phyloP scores from a whole-genome alignment of 768 basidiomycete genomes.

The Coprinopsis marcescibilis region DNA sequence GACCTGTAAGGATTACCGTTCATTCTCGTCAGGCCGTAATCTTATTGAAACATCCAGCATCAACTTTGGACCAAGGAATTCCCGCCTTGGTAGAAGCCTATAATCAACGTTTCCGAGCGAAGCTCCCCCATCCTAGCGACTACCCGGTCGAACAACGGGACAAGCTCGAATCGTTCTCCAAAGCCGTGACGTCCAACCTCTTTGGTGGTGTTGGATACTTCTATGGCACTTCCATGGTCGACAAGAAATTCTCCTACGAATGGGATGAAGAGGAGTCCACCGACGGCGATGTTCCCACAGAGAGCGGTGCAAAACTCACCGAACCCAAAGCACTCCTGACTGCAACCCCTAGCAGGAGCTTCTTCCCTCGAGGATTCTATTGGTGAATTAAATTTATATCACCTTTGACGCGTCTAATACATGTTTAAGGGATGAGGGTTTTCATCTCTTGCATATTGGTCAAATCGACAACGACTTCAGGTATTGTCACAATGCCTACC shows the following conservation, averaged over 20 bases:
- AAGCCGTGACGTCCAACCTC: conserved; percentile 85
- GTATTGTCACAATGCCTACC: conserved; percentile 16
- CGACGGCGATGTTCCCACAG: conserved; percentile 31
- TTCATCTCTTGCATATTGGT: conserved; percentile 88
- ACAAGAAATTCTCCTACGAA: conserved; percentile 80
- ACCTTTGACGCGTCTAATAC: conserved; percentile 1
- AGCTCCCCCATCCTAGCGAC: conserved; percentile 64
- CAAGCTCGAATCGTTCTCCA: conserved; percentile 67
- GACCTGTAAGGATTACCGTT: conserved; percentile 43
- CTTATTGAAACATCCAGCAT: conserved; percentile 36
- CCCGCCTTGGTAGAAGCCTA: conserved; percentile 57
- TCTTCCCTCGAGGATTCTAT: conserved; percentile 97
- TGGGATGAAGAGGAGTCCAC: conserved; percentile 72
- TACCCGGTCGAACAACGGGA: conserved; percentile 42
- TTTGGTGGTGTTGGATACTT: conserved; percentile 95
- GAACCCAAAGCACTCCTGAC: conserved; percentile 77
- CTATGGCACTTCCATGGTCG: conserved; percentile 84
- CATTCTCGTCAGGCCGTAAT: neutral
- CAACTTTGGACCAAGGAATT: conserved; percentile 63
- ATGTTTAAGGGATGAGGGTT: conserved; percentile 83
- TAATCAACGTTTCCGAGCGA: conserved; percentile 55
- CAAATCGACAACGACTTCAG: conserved; percentile 87
- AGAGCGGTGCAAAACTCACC: conserved; percentile 58
- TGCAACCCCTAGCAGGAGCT: conserved; percentile 91
- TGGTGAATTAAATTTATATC: conserved; percentile 49